These are phyloP conservation scores for Elsinoe fawcettii DNA, from an alignment of 2,329 filamentous ascomycete species.

Conservation along the genomic window DNA sequence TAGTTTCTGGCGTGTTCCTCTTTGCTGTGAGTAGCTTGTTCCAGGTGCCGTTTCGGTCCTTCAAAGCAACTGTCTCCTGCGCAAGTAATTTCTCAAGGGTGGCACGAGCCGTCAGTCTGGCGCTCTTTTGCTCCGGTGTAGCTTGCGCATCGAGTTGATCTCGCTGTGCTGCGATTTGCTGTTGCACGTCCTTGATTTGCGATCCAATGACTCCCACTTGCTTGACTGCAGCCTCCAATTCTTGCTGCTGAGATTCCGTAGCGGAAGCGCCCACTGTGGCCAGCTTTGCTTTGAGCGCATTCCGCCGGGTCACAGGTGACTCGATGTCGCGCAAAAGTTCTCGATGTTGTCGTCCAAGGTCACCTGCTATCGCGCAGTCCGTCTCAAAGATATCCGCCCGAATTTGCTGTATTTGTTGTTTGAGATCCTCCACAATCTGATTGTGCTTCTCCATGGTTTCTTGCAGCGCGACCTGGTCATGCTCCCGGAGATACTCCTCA, in stretches of 20 bases:
- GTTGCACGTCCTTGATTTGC: background rate
- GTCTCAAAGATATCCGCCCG: background rate
- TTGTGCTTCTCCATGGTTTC: background rate
- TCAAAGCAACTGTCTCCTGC: background rate
- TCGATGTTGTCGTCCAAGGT: background rate
- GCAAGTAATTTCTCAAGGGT: background rate
- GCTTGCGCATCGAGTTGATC: constrained; percentile 1
- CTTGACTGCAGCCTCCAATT: background rate
- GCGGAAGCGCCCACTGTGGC: background rate
- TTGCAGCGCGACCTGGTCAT: background rate
- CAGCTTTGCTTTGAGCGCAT: background rate
- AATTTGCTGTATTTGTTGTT: background rate
- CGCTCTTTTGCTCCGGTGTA: constrained; percentile 1
- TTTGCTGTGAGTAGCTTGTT: constrained; percentile 15
- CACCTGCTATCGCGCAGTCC: background rate
- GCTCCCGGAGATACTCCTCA: background rate
- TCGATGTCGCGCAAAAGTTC: background rate
- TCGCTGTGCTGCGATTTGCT: background rate
- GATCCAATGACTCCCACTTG: background rate
- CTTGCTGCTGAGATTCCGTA: background rate
- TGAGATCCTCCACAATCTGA: background rate
- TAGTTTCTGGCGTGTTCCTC: constrained; percentile 14
- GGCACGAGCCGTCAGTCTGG: background rate
- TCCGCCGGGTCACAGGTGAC: background rate
- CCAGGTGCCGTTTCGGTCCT: background rate